phyloP scores from a whole-genome alignment of 2,329 filamentous ascomycete genomes.

The Paecilomyces variotii region DNA sequence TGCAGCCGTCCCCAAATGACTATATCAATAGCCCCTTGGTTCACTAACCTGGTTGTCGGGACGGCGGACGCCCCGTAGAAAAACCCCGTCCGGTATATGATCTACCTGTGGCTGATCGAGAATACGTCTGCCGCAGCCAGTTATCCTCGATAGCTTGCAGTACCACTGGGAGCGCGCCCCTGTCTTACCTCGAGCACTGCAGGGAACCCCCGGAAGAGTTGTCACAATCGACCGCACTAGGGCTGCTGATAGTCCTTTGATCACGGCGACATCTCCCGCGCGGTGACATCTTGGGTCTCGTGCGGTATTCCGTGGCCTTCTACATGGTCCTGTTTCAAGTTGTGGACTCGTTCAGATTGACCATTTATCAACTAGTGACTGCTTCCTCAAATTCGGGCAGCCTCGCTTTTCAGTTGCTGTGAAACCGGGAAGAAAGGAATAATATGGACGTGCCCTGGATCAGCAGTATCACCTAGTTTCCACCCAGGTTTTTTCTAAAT shows the following conservation, averaged over 20 bases:
- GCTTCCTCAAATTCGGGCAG: neutral
- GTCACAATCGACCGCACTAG: neutral
- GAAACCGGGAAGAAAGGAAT: neutral
- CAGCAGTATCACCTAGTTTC: neutral
- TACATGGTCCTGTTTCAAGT: neutral
- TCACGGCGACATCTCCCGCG: neutral
- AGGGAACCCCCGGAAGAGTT: neutral
- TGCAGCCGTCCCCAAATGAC: neutral
- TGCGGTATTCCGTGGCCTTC: neutral
- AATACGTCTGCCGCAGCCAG: neutral
- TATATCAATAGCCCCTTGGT: neutral
- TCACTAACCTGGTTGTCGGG: neutral
- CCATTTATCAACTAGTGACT: neutral
- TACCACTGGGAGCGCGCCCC: neutral
- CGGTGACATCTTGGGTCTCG: neutral
- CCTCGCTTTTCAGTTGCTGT: neutral
- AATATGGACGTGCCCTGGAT: neutral
- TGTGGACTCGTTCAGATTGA: neutral
- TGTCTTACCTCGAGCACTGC: neutral
- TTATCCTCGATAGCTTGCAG: neutral
- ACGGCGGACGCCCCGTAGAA: neutral
- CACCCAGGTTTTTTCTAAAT: neutral
- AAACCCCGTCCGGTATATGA: neutral
- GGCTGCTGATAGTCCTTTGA: neutral
- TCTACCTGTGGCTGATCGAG: neutral